phyloP scores from a whole-genome alignment of 2,329 filamentous ascomycete genomes.

The Arthrobotrys sinensis region DNA sequence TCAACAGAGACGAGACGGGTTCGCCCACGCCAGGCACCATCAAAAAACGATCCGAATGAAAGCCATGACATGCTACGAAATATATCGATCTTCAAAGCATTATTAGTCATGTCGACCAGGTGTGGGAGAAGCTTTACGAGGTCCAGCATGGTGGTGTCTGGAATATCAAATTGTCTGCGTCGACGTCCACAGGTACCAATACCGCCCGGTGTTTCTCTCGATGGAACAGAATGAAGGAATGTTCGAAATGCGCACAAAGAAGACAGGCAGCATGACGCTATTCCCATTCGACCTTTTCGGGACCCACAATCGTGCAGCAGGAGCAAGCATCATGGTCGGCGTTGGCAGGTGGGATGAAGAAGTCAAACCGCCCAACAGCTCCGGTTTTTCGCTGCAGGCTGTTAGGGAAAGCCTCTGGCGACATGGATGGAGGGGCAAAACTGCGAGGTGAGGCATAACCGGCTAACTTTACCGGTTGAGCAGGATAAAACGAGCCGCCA shows the following conservation, averaged over 20 bases:
- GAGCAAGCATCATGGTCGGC: constrained; percentile 54
- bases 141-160: constrained; percentile 38
- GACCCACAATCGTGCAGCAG: constrained; percentile 58
- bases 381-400: constrained; percentile 35
- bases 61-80: not conserved
- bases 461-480: constrained; percentile 52
- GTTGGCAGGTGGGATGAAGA: constrained; percentile 59
- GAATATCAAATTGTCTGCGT: constrained; percentile 53
- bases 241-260: constrained; percentile 46
- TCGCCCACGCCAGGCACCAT: constrained; percentile 51
- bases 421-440: constrained; percentile 57
- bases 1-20: constrained; percentile 30
- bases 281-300: constrained; percentile 35
- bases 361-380: constrained; percentile 28
- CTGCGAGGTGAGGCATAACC: constrained; percentile 40
- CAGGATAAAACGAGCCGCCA: constrained; percentile 54
- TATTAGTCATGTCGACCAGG: constrained; percentile 39
- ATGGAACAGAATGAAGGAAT: constrained; percentile 43
- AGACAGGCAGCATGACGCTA: constrained; percentile 52
- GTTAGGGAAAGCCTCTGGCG: constrained; percentile 27
- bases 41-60: constrained; percentile 40
- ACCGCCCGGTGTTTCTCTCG: constrained; percentile 14
- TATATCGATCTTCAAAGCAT: constrained; percentile 22
- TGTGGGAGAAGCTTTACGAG: constrained; percentile 59
- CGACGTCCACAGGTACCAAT: constrained; percentile 34